Base-by-base conservation (phyloP, 768 basidiomycete species). In the Rhodocollybia butyracea region DNA sequence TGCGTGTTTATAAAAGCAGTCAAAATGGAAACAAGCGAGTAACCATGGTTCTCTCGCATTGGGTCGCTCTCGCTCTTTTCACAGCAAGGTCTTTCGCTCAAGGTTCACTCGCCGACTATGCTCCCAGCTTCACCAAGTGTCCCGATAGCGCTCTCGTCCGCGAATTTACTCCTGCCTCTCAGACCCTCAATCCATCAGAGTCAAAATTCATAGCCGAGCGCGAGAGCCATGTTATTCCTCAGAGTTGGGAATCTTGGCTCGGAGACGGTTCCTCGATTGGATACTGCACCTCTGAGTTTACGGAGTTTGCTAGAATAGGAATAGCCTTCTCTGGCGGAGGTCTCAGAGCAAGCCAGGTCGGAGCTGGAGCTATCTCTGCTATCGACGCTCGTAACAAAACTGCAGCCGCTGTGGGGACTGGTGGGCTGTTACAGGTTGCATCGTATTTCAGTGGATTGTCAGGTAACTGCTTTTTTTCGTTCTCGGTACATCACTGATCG, bases 271-370 rank as follows among this genome's bases (percentile, higher is more conserved):
- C 78, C 3, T 55, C 62, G 36, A 68, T 85, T 10, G 79, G 84
- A 2, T 86, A 86, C 65, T 68, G 76, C 56, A 56, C 83, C 19
- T 61, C 71, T 6, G 57, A 59, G 0, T 79, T 83, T 63, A 60
- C 65, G 31, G 66, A 59, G 2, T 74, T 79, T 54, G 79, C 84
- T 11, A 77, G 72, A 51, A 68, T 88, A 19, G 86, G 80, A 2
- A 71, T 89, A 46, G 88, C 88, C 1, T 69, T 89, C 8, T 83
- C 84, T 22, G 90, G 90, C 2, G 86, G 85, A 17, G 88, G 88
- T 0, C 77, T 84, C 41, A 76, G 90, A 36, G 80, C 88, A 0
- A 85, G 86, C 0, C 79, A 82, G 56, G 88, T 79, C 54, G 85
- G 80, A 21, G 88, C 85, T 0, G 85, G 76, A 3, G 77, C 81